A percentile compares a stretch with the other conserved stretches of the same genome.
Evolutionary conservation across 2,329 filamentous ascomycete genomes (phyloP).

Genomic region (Fusarium guadeloupense): DNA sequence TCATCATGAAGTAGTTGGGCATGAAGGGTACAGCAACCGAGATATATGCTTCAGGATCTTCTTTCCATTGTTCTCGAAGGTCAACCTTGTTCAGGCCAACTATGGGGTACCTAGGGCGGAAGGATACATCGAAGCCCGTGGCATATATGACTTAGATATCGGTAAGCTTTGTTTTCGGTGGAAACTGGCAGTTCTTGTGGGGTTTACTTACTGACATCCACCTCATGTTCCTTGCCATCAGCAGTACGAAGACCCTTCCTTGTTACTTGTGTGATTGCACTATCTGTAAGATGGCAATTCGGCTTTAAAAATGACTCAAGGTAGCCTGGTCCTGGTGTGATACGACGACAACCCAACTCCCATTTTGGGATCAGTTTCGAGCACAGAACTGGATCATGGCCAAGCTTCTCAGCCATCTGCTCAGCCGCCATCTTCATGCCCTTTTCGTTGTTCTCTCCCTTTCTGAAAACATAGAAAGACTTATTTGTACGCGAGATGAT

Average conservation of each 20-base stretch:
- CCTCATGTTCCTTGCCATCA: constrained; percentile 33
- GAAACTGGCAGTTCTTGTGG: not conserved
- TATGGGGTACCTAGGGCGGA: constrained; percentile 60
- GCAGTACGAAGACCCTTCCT: constrained; percentile 31
- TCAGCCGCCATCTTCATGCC: constrained; percentile 36
- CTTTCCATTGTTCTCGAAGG: constrained; percentile 62
- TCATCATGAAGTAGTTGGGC: constrained; percentile 47
- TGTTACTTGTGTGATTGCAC: constrained; percentile 30
- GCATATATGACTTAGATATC: constrained; percentile 59
- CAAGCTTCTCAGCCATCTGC: constrained; percentile 38
- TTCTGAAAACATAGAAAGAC: constrained; percentile 49
- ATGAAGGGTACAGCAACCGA: constrained; percentile 44
- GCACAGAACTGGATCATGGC: constrained; percentile 34
- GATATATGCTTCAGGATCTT: constrained; percentile 45
- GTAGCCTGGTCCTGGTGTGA: constrained; percentile 35
- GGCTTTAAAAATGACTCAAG: constrained; percentile 32
- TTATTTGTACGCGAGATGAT: constrained; percentile 41
- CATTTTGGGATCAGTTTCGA: constrained; percentile 35
- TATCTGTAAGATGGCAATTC: constrained; percentile 35
- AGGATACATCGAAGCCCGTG: constrained; percentile 64
- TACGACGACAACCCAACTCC: constrained; percentile 35
- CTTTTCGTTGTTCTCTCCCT: constrained; percentile 33
- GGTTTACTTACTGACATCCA: constrained; percentile 34
- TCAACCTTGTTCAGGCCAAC: constrained; percentile 57
- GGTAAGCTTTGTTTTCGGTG: not conserved